Conservation (phyloP, 352 stramenopile species). For the Pythium plurisporium region DNA sequence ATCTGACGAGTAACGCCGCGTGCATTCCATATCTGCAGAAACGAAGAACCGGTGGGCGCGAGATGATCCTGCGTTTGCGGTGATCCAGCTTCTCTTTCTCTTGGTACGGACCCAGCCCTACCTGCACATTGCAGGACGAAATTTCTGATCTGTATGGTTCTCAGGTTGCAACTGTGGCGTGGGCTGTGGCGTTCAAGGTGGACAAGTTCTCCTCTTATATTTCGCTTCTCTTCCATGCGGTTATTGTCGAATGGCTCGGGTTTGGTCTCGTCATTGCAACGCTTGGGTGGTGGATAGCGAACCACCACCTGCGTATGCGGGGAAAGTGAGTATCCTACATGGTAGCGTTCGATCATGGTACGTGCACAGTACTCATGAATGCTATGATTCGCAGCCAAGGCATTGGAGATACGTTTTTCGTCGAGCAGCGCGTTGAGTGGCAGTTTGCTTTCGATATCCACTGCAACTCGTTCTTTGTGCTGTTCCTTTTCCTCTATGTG, state of each 20-base stretch:
- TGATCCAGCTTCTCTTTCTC: constrained; percentile 94
- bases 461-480: constrained; percentile 98
- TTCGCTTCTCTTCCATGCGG: constrained; percentile 69
- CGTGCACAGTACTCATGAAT: no score
- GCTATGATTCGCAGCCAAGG: constrained; percentile 32
- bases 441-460: constrained; percentile 99
- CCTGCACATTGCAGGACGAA: no score
- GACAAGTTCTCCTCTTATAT: constrained; percentile 41
- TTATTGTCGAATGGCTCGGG: constrained; percentile 80
- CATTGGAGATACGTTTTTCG: constrained; percentile 80
- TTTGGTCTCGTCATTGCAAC: constrained; percentile 71
- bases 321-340: constrained; percentile 39
- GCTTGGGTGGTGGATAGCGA: constrained; percentile 70
- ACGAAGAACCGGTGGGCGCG: constrained; percentile 99
- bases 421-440: constrained; percentile 98
- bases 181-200: constrained; percentile 75
- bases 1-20: not conserved
- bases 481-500: constrained; percentile 96
- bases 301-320: constrained; percentile 59
- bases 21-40: no score
- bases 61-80: constrained; percentile 96
- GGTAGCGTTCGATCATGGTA: no score
- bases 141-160: not conserved
- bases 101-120: constrained; percentile 26
- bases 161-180: constrained; percentile 60